Percentiles rank a stretch among this genome's conserved stretches.
Conservation (phyloP, 2,329 filamentous ascomycete species). For the Fusarium sp. region DNA sequence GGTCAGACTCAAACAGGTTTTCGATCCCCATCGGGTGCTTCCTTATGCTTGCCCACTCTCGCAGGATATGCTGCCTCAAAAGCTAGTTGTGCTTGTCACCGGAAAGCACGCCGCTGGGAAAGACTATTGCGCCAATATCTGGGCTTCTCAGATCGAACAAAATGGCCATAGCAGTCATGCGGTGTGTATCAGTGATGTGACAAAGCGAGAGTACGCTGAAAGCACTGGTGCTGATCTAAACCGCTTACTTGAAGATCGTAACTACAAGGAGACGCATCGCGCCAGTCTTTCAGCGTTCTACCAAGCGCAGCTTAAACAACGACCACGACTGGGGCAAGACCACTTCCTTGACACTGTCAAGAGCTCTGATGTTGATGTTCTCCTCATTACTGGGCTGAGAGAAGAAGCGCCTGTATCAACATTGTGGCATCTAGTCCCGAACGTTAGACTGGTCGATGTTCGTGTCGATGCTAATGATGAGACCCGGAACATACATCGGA, state of each 20-base stretch:
- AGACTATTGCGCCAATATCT: constrained; percentile 67
- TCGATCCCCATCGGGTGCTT: constrained; percentile 64
- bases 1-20: constrained; percentile 59
- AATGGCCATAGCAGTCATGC: constrained; percentile 45
- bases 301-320: constrained; percentile 54
- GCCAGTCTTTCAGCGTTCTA: constrained; percentile 63
- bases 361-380: constrained; percentile 60
- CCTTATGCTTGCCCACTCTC: constrained; percentile 66
- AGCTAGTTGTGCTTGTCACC: constrained; percentile 67
- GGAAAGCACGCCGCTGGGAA: constrained; percentile 67
- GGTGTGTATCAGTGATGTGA: constrained; percentile 52
- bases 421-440: constrained; percentile 65
- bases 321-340: constrained; percentile 60
- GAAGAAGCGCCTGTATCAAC: constrained; percentile 66
- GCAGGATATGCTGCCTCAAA: constrained; percentile 49
- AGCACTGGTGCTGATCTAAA: constrained; percentile 59
- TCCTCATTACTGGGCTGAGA: constrained; percentile 72
- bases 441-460: constrained; percentile 65
- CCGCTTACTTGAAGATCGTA: constrained; percentile 63
- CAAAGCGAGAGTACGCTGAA: constrained; percentile 67
- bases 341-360: constrained; percentile 62
- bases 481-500: constrained; percentile 52
- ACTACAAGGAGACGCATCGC: constrained; percentile 71
- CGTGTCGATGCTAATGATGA: constrained; percentile 55
- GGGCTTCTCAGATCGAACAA: constrained; percentile 56